Evolutionary conservation across 352 stramenopile genomes (phyloP).

Genomic region (Phytophthora meadii): DNA sequence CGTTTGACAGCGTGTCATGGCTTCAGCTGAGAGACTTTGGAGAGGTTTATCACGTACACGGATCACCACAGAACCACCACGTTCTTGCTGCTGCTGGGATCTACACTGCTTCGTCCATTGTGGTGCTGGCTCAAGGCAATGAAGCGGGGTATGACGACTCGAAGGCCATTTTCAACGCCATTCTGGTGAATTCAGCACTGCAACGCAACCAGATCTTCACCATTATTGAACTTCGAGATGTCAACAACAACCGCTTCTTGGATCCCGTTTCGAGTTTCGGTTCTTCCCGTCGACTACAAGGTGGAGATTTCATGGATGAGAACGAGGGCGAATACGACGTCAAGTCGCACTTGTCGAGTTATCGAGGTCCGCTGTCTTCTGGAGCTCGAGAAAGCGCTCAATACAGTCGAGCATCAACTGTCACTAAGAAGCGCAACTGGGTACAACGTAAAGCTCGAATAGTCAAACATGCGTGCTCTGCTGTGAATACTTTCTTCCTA

Average conservation of each 20-base stretch:
- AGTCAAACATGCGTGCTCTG: slow-evolving; percentile 41
- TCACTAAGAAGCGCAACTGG: slow-evolving; percentile 51
- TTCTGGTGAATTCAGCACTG: slow-evolving; percentile 79
- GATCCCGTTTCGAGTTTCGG: slow-evolving; percentile 76
- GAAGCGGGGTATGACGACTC: slow-evolving; percentile 81
- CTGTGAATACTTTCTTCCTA: slow-evolving; percentile 69
- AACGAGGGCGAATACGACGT: slow-evolving; percentile 33
- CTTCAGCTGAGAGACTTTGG: slow-evolving; percentile 69
- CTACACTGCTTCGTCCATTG: slow-evolving; percentile 83
- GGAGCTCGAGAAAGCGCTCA: slow-evolving; percentile 28
- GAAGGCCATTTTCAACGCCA: slow-evolving; percentile 88
- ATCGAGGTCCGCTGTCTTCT: slow-evolving; percentile 22
- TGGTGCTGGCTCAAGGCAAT: slow-evolving; percentile 81
- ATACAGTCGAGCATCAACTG: slow-evolving; percentile 35
- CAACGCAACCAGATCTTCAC: slow-evolving; percentile 78
- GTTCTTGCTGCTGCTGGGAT: slow-evolving; percentile 76
- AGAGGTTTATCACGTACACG: slow-evolving; percentile 83
- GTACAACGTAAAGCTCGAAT: slow-evolving; percentile 46
- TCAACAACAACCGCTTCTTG: slow-evolving; percentile 86
- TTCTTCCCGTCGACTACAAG: slow-evolving; percentile 28
- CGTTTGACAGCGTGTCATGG: slow-evolving; percentile 76
- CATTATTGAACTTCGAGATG: slow-evolving; percentile 86
- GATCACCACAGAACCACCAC: slow-evolving; percentile 75
- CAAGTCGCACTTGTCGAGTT: slow-evolving; percentile 32
- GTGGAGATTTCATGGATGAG: slow-evolving; percentile 21